Conservation (phyloP, 2,329 filamentous ascomycete species). For the Colletotrichum brevisporum region DNA sequence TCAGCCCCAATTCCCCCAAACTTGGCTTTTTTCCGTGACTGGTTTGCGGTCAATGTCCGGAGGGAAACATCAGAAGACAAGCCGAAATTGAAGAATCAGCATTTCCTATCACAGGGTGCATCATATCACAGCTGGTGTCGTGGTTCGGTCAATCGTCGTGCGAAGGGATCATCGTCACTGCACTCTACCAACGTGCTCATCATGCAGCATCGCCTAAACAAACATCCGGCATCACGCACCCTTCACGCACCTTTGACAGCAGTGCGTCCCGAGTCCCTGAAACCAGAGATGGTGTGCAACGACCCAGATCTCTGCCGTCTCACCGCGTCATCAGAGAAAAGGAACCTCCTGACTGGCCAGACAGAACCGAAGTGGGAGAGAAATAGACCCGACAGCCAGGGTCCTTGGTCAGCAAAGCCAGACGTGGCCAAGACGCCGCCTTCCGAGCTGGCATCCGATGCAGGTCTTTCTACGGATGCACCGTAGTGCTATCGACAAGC, state of each 20-base stretch:
- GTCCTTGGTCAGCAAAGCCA: not conserved
- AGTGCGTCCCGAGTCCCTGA: constrained; percentile 12
- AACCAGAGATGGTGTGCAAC: constrained; percentile 16
- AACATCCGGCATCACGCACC: constrained; percentile 9
- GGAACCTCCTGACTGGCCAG: constrained; percentile 16
- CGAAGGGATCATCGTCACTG: not conserved
- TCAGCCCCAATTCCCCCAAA: constrained; percentile 20
- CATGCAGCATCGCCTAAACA: constrained; percentile 15
- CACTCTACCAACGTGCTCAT: not conserved
- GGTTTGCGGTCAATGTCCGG: not conserved
- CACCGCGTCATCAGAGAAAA: constrained; percentile 21
- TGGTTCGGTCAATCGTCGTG: not conserved
- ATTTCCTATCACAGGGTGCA: not conserved
- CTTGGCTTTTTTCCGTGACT: not conserved
- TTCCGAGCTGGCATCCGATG: constrained; percentile 31
- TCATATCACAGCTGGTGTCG: not conserved
- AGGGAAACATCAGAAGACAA: not conserved
- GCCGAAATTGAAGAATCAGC: not conserved
- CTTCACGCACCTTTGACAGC: not conserved
- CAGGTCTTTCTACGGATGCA: not conserved
- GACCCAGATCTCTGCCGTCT: constrained; percentile 11
- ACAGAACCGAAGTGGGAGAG: constrained; percentile 1
- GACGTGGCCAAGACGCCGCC: constrained; percentile 4
- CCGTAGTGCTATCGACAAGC: not conserved
- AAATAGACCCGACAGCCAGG: constrained; percentile 19